Evolutionary conservation across 495 filamentous ascomycete species (phyloP), one percentile per base, ranked within the genome.

Genomic region (Penicillium goetzii): DNA sequence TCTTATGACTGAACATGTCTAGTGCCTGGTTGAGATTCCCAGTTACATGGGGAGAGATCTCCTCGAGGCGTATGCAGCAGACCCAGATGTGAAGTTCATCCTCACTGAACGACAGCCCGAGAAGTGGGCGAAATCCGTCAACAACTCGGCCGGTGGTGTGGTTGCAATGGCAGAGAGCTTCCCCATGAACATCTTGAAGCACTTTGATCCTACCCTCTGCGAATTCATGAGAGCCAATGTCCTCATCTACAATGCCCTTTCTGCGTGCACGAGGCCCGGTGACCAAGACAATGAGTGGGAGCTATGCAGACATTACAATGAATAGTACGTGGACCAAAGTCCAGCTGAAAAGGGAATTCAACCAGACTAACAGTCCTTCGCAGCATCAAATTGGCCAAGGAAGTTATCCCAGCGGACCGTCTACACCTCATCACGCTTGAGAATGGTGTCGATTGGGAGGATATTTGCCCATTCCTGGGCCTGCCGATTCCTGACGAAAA

Each of bases 31-130:
- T 25, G 71, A 73, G 43, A 61, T 73, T 23, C 63, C 66, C 0
- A 64, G 63, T 28, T 68, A 65, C 15, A 43, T 69, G 12, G 68
- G 68, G 6, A 34, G 33, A 15, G 52, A 66, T 11, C 6, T 67
- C 1, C 28, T 74, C 2, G 49, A 67, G 15, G 58, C 58, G 1
- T 72, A 74, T 34, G 58, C 53, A 0, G 4, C 63, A 2, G 71
- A 74, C 26, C 71, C 71, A 0, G 52, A 72, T 14, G 69, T 74
- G 10, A 74, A 74, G n/a, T 74, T 74, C 50, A 72, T 74, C 26
- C 57, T 74, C 17, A 72, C 71, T 0, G 71, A 74, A 26, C 63
- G 71, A 30, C 9, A 36, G 3, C 69, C 71, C 0, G 58, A 68
- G 15, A 72, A 65, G 25, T 74, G 71, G 71, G 71, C 62, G 0